Conservation (phyloP, 2,329 filamentous ascomycete genomes). For the Xylaria sp. region DNA sequence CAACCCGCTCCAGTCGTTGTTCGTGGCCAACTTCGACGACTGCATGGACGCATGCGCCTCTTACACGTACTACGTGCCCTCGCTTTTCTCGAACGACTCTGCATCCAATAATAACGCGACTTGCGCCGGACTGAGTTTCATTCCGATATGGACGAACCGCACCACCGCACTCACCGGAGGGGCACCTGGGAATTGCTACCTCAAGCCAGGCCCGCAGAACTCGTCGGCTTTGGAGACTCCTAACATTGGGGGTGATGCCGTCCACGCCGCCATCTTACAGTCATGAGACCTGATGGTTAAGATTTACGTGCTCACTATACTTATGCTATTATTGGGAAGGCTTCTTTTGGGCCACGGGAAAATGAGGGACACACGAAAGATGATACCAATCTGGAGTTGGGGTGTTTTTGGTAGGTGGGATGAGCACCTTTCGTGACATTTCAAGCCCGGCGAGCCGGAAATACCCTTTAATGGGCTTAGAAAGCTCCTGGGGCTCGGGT, state of each 20-base stretch:
- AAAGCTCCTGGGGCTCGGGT: too few species aligned
- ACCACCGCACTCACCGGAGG: conserved; percentile 34
- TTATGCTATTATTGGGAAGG: conserved; percentile 9
- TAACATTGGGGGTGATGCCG: conserved; percentile 38
- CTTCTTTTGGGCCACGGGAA: conserved; percentile 4
- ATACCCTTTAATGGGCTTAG: too few species aligned
- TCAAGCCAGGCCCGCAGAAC: conserved; percentile 45
- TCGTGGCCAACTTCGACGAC: conserved; percentile 45
- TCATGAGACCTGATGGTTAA: neutral
- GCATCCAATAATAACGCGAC: conserved; percentile 36
- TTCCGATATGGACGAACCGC: conserved; percentile 47
- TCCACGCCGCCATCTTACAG: conserved; percentile 42
- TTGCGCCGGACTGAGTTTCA: conserved; percentile 45
- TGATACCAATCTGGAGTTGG: conserved; percentile 26
- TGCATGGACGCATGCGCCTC: conserved; percentile 53
- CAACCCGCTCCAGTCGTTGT: conserved; percentile 44
- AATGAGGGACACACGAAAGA: conserved; percentile 3
- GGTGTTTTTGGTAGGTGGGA: conserved; percentile 6
- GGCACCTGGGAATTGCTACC: conserved; percentile 50
- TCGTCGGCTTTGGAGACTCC: conserved; percentile 33
- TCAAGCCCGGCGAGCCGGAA: too few species aligned
- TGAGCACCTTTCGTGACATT: too few species aligned
- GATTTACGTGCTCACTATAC: conserved; percentile 1
- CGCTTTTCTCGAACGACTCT: conserved; percentile 29
- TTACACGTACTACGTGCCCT: conserved; percentile 39